These are phyloP conservation scores for Helotiales sp. DNA, from an alignment of 2,329 filamentous ascomycete species.

Conservation along the genomic window DNA sequence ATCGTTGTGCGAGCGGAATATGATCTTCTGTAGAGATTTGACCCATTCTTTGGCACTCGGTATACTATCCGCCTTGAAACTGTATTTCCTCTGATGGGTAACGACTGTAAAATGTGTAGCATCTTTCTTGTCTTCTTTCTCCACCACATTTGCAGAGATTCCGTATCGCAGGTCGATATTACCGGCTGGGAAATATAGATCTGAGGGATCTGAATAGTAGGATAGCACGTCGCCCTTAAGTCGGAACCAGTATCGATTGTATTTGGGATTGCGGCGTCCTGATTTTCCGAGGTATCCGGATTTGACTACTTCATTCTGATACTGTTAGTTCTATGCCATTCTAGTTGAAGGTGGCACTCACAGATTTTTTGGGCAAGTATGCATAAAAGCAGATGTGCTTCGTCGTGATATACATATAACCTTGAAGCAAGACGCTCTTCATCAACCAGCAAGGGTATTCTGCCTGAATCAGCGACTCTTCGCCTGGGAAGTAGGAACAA, in stretches of 20 bases:
- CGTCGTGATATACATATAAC: slow-evolving; percentile 92
- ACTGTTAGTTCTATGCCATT: slow-evolving; percentile 28
- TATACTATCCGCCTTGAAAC: slow-evolving; percentile 85
- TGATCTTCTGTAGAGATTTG: slow-evolving; percentile 87
- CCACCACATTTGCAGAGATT: slow-evolving; percentile 77
- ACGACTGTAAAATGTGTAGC: slow-evolving; percentile 75
- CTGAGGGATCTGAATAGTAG: slow-evolving; percentile 81
- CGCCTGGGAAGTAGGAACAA: not conserved
- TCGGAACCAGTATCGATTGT: slow-evolving; percentile 89
- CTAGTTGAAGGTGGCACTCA: slow-evolving; percentile 42
- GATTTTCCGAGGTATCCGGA: slow-evolving; percentile 88
- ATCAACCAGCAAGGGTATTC: slow-evolving; percentile 94
- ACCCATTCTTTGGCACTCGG: slow-evolving; percentile 96
- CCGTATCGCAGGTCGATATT: slow-evolving; percentile 92
- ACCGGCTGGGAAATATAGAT: slow-evolving; percentile 88
- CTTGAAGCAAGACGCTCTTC: slow-evolving; percentile 87
- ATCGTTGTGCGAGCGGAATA: slow-evolving; percentile 93
- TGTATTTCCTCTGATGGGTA: slow-evolving; percentile 79
- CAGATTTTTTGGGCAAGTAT: slow-evolving; percentile 90
- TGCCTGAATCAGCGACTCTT: slow-evolving; percentile 34
- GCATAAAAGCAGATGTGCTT: slow-evolving; percentile 97
- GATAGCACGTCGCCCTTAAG: slow-evolving; percentile 89
- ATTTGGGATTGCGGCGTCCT: slow-evolving; percentile 83
- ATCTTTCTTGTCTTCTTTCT: slow-evolving; percentile 73
- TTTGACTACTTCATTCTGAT: slow-evolving; percentile 71